Percentiles rank a stretch among this genome's conserved stretches.
Conservation (phyloP, 164 flowering plant genomes). For the Kalanchoe fedtschenkoi region DNA sequence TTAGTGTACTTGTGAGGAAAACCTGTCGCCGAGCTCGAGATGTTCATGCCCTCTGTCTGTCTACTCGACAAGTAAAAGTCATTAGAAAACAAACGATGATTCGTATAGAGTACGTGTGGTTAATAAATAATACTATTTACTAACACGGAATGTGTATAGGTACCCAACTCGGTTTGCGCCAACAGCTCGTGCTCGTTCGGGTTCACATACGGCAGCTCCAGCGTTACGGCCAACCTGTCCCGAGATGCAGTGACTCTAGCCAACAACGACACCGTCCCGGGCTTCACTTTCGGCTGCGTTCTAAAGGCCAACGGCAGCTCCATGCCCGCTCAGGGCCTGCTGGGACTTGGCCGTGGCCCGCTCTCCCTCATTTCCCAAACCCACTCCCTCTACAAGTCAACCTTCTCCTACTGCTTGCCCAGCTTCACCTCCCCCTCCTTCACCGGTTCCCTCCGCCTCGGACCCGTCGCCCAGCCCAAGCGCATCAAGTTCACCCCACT, state of each 20-base stretch:
- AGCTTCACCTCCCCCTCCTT: slow-evolving; percentile 54
- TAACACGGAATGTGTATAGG: slow-evolving; percentile 22
- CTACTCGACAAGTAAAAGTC: too few species aligned
- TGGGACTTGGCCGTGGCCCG: slow-evolving; percentile 90
- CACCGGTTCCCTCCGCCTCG: slow-evolving; percentile 70
- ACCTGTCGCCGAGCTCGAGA: too few species aligned
- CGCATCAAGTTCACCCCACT: slow-evolving; percentile 65
- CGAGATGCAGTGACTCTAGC: slow-evolving; percentile 61
- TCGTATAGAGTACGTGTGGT: too few species aligned
- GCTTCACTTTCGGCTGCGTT: slow-evolving; percentile 77
- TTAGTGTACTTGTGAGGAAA: too few species aligned
- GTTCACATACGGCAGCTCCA: slow-evolving; percentile 65
- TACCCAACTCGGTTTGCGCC: slow-evolving; percentile 46
- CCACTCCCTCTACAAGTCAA: slow-evolving; percentile 49
- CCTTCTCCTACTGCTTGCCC: slow-evolving; percentile 95
- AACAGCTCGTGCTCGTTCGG: slow-evolving; percentile 51
- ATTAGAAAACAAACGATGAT: too few species aligned
- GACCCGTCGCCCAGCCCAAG: slow-evolving; percentile 65
- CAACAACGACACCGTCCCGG: slow-evolving; percentile 34
- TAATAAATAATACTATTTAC: neutral
- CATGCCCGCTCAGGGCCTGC: slow-evolving; percentile 66
- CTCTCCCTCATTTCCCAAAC: slow-evolving; percentile 63
- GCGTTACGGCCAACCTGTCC: slow-evolving; percentile 46
- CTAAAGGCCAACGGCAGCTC: slow-evolving; percentile 45
- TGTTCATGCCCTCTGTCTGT: too few species aligned